A percentile compares a stretch with the other conserved stretches of the same genome.
phyloP scores from a whole-genome alignment of 805 yeast species.

The Ogataea haglerorum region DNA sequence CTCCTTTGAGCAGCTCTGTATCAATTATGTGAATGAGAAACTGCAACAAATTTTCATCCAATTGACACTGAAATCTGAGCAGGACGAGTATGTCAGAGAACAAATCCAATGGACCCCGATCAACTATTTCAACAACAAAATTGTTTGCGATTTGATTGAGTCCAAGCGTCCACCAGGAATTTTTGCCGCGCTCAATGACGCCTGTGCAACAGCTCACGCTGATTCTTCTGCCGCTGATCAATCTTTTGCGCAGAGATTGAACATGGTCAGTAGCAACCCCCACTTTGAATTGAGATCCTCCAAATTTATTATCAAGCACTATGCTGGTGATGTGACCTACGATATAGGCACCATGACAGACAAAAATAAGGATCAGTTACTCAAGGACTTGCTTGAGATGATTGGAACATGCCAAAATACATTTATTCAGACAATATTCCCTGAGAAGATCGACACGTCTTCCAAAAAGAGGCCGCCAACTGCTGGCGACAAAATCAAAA shows the following conservation, averaged over 20 bases:
- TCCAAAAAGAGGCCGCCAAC: slow-evolving; percentile 86
- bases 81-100: slow-evolving; percentile 94
- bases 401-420: slow-evolving; percentile 66
- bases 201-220: slow-evolving; percentile 98
- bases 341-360: slow-evolving; percentile 90
- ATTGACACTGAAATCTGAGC: slow-evolving; percentile 92
- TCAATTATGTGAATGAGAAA: slow-evolving; percentile 93
- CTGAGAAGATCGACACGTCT: slow-evolving; percentile 59
- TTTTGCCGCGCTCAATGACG: slow-evolving; percentile 94
- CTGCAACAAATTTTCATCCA: slow-evolving; percentile 95
- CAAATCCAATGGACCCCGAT: slow-evolving; percentile 97
- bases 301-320: slow-evolving; percentile 89
- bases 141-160: slow-evolving; percentile 95
- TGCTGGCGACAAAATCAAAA: slow-evolving; percentile 91
- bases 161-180: slow-evolving; percentile 93
- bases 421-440: slow-evolving; percentile 60
- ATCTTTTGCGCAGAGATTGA: slow-evolving; percentile 87
- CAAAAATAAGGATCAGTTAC: slow-evolving; percentile 91
- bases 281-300: slow-evolving; percentile 87
- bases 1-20: slow-evolving; percentile 92
- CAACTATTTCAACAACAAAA: slow-evolving; percentile 90
- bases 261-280: slow-evolving; percentile 74
- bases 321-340: slow-evolving; percentile 97
- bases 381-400: slow-evolving; percentile 81
- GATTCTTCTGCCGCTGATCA: slow-evolving; percentile 96